phyloP scores from a whole-genome alignment of 2,329 filamentous ascomycete species.

The Alternaria sp. region DNA sequence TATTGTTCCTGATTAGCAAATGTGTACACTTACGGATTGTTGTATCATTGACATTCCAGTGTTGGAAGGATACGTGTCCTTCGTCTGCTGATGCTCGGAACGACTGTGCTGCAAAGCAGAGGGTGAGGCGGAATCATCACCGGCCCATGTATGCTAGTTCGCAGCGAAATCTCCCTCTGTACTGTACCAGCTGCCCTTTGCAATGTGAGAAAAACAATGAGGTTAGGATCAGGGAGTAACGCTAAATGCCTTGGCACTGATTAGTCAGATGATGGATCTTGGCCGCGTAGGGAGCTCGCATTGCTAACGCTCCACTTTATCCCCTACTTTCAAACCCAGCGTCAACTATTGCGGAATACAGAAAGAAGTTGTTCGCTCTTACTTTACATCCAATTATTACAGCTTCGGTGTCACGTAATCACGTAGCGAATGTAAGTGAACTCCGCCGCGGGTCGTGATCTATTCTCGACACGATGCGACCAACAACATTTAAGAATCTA shows the following conservation, averaged over 20 bases:
- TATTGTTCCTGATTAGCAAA: not conserved
- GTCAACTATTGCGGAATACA: conserved; percentile 7
- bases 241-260: conserved; percentile 21
- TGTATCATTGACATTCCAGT: not conserved
- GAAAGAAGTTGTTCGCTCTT: not conserved
- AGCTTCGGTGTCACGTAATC: not conserved
- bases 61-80: not conserved
- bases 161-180: not conserved
- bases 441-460: conserved; percentile 12
- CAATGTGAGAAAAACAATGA: not conserved
- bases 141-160: not conserved
- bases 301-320: conserved; percentile 22
- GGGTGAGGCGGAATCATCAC: not conserved
- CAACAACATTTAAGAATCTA: conserved; percentile 16
- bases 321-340: conserved; percentile 17
- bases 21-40: not conserved
- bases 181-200: not conserved
- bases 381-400: not conserved
- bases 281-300: conserved; percentile 18
- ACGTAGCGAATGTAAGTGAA: conserved; percentile 8
- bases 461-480: conserved; percentile 11
- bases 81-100: not conserved
- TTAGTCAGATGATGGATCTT: conserved; percentile 20
- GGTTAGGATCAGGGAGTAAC: not conserved
- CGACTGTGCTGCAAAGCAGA: not conserved